These are phyloP conservation scores for Anthoceros angustus DNA, from an alignment of 225 moss, liverwort and hornwort species.

Conservation along the genomic window DNA sequence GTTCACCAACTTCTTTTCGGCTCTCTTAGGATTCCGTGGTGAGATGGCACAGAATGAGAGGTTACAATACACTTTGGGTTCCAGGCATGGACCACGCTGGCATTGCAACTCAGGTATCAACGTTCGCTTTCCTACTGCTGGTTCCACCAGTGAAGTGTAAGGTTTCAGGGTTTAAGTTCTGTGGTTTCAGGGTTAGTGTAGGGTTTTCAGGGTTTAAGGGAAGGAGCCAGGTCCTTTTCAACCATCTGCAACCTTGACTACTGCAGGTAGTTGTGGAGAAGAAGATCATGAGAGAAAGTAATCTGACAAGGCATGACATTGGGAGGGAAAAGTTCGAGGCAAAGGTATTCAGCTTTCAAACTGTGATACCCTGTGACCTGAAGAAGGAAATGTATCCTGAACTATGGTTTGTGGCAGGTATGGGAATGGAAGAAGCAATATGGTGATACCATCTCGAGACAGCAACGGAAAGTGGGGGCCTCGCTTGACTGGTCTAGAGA, in stretches of 20 bases:
- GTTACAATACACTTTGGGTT: conserved; percentile 89
- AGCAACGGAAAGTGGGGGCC: conserved; percentile 69
- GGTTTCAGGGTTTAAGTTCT: not conserved
- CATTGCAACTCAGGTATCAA: conserved; percentile 80
- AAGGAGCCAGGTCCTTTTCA: too few relatives aligned
- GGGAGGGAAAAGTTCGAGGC: conserved; percentile 78
- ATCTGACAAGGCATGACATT: conserved; percentile 69
- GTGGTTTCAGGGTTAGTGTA: too few relatives aligned
- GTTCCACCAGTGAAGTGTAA: not conserved
- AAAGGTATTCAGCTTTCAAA: conserved; percentile 30
- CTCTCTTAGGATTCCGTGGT: conserved; percentile 52
- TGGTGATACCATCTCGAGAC: conserved; percentile 61
- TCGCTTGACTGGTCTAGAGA: conserved; percentile 97
- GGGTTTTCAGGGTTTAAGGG: conserved; percentile 5
- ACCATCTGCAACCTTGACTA: too few relatives aligned
- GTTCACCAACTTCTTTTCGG: not conserved
- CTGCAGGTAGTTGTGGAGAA: conserved; percentile 89
- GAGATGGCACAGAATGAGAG: conserved; percentile 91
- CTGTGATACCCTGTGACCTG: not conserved
- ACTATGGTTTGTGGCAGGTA: conserved; percentile 22
- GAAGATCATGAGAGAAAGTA: conserved; percentile 52
- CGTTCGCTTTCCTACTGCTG: not conserved
- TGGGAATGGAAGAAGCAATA: conserved; percentile 78
- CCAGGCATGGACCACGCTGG: conserved; percentile 93
- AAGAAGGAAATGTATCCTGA: not conserved